Percentiles rank a stretch among this genome's conserved stretches.
Conservation (phyloP, 2,329 filamentous ascomycete species). For the Sclerotinia minor region DNA sequence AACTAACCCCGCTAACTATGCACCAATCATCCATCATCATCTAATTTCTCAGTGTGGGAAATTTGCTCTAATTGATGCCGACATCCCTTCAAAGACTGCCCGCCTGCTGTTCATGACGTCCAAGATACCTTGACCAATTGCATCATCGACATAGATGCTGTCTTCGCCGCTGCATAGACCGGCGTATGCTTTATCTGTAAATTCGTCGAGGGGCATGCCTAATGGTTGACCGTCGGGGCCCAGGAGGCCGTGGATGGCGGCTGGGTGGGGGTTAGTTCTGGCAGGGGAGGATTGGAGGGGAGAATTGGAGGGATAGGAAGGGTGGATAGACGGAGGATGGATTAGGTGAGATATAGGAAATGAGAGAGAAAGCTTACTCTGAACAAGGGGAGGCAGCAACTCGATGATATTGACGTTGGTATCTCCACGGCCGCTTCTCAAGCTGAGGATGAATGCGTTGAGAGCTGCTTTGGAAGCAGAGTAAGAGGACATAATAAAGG, state of each 20-base stretch:
- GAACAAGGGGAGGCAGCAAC: constrained; percentile 43
- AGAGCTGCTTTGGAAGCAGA: constrained; percentile 50
- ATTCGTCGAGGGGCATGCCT: constrained; percentile 49
- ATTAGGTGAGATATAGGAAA: neutral
- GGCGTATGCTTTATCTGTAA: neutral
- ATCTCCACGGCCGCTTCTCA: constrained; percentile 46
- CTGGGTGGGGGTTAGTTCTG: constrained; percentile 9
- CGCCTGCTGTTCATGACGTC: neutral
- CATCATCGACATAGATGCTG: neutral
- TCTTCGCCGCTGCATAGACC: neutral
- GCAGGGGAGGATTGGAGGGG: too few relatives aligned
- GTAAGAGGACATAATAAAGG: constrained; percentile 43
- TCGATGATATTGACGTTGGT: constrained; percentile 46
- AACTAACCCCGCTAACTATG: too few relatives aligned
- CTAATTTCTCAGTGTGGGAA: too few relatives aligned
- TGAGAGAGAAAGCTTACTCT: constrained; percentile 30
- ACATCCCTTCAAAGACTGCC: neutral
- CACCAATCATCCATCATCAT: too few relatives aligned
- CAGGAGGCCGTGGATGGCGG: constrained; percentile 49
- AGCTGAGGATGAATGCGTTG: constrained; percentile 45
- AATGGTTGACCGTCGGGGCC: constrained; percentile 47
- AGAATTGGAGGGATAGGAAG: too few relatives aligned
- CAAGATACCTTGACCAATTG: neutral
- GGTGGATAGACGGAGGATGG: too few relatives aligned
- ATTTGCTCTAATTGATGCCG: too few relatives aligned